These are phyloP conservation scores for Xylaria sp. DNA, from an alignment of 2,329 filamentous ascomycete genomes.

Conservation along the genomic window DNA sequence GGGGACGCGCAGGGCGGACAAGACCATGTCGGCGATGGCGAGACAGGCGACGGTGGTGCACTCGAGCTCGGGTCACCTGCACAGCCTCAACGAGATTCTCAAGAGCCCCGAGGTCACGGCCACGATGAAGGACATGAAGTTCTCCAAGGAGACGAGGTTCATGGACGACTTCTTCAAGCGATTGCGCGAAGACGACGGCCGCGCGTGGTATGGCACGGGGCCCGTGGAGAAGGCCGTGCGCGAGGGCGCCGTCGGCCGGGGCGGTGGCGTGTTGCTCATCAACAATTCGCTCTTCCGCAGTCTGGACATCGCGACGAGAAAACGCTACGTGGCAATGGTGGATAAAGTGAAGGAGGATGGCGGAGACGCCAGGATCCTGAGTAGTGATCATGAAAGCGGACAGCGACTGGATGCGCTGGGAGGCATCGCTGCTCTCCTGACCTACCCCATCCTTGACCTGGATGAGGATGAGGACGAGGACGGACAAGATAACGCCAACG, in stretches of 20 bases:
- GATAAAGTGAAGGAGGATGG: constrained; percentile 89
- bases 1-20: constrained; percentile 69
- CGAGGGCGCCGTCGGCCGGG: constrained; percentile 87
- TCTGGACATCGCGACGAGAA: constrained; percentile 79
- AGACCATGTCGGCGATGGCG: constrained; percentile 71
- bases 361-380: constrained; percentile 88
- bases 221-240: constrained; percentile 86
- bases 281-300: constrained; percentile 90
- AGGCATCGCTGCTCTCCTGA: constrained; percentile 88
- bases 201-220: constrained; percentile 88
- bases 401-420: constrained; percentile 84
- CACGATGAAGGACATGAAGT: constrained; percentile 87
- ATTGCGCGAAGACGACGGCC: constrained; percentile 84
- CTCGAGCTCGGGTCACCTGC: constrained; percentile 84
- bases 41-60: constrained; percentile 80
- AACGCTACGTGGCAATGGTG: constrained; percentile 84
- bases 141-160: constrained; percentile 81
- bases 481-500: constrained; percentile 44
- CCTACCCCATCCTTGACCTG: constrained; percentile 85
- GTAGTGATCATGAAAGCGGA: constrained; percentile 93
- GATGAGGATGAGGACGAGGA: constrained; percentile 68
- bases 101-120: constrained; percentile 81
- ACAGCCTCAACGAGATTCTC: constrained; percentile 88
- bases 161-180: constrained; percentile 87
- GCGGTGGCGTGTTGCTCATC: constrained; percentile 85